A percentile compares a stretch with the other conserved stretches of the same genome.
Evolutionary conservation across 345 rosid species (phyloP).

Genomic region (Microthlaspi erraticum): DNA sequence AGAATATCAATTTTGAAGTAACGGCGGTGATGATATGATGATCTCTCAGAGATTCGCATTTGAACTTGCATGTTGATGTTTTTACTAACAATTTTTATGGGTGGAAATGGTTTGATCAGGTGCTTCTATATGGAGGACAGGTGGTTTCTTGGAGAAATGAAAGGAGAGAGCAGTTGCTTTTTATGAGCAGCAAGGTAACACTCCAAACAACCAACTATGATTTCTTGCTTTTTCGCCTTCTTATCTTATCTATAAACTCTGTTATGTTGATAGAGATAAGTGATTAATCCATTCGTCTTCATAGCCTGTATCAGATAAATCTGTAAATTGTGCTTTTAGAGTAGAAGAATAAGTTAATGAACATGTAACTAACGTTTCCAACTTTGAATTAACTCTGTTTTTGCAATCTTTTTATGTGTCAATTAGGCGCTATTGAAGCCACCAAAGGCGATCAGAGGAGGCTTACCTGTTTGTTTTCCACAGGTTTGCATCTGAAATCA

Average conservation of each 20-base stretch:
- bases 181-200: constrained; percentile 82
- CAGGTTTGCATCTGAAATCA: constrained; percentile 61
- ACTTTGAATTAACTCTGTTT: too few relatives aligned
- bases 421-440: constrained; percentile 67
- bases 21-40: background rate
- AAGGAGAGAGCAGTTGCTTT: constrained; percentile 80
- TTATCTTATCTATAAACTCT: background rate
- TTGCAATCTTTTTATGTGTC: constrained; percentile 15
- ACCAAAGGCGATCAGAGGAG: constrained; percentile 80
- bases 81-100: background rate
- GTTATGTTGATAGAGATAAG: background rate
- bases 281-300: background rate
- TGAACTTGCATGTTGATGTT: background rate
- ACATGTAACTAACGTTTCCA: too few relatives aligned
- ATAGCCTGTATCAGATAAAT: background rate
- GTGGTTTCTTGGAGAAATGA: constrained; percentile 92
- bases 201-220: background rate
- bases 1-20: background rate
- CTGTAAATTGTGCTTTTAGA: constrained; percentile 9
- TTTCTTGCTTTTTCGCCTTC: background rate
- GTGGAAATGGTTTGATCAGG: constrained; percentile 57
- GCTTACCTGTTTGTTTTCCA: constrained; percentile 81
- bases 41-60: background rate
- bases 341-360: constrained; percentile 6
- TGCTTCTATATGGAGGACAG: constrained; percentile 83